Base-by-base conservation (phyloP, 176 grass and related monocot species). In the Ensete glaucum region DNA sequence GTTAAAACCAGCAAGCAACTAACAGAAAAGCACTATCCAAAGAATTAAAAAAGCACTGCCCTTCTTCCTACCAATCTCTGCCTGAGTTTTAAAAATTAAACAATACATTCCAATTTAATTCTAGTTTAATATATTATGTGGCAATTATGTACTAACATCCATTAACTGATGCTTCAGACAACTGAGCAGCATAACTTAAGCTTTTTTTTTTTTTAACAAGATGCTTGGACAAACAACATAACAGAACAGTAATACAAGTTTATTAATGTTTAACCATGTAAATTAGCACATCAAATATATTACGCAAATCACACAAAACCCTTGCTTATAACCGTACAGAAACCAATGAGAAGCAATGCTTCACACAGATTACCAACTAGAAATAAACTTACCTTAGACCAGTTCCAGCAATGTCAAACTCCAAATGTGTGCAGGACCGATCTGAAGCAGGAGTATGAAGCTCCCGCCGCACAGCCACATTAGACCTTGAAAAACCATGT, bases 391-490 rank as follows among this genome's bases (percentile, higher is more conserved):
- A 96, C 93, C 1, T 82, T 62, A 96, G 87, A 84, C 85, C 79
- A 22, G 89, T 85, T 67, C 87, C 83, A 77, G 89, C 81, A 85
- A 96, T 85, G 81, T 96, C 93, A 34, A 96, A 92, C 82, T 96
- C 93, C 81, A 96, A 79, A 83, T 92, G 93, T 77, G 83, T 92
- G 77, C 93, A 96, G 25, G 93, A 96, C 54, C 93, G 89, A 68
- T 92, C 87, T 71, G 93, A 96, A 83, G 90, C 79, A 80, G 85
- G 79, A 23, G 87, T 92, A 71, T 96, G 93, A 78, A 96, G 93
- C 75, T 96, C 93, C 79, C 67, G 82, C 21, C 70, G 78, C 53
- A 92, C 93, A 48, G 48, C 85, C 64, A 96, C 89, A 75, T 92
- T 86, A 77, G 85, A 80, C 76, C 93, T 96, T 75, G 69, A 88